These are phyloP conservation scores for Exobasidium cylindrosporum DNA, from an alignment of 1,284 basidiomycete genomes.

Conservation along the genomic window DNA sequence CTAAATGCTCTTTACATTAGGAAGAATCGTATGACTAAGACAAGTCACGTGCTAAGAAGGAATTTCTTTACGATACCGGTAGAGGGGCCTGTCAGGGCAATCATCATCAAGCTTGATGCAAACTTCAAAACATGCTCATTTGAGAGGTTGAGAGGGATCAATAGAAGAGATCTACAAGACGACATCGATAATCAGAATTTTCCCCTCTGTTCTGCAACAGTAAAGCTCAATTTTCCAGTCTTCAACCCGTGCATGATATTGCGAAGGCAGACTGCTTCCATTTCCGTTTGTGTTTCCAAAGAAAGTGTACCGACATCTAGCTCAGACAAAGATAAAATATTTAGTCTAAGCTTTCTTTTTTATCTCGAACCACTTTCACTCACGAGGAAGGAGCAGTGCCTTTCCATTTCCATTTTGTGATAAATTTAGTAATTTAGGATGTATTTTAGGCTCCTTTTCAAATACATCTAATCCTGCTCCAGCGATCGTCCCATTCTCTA, in stretches of 20 bases:
- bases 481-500: constrained; percentile 32
- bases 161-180: no score
- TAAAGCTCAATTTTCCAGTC: constrained; percentile 45
- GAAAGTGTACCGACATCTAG: constrained; percentile 48
- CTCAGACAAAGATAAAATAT: no score
- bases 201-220: constrained; percentile 50
- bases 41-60: no score
- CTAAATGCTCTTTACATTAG: no score
- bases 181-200: constrained; percentile 8
- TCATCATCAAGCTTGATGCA: no score
- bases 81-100: no score
- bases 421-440: constrained; percentile 4
- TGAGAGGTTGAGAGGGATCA: no score
- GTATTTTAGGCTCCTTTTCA: constrained; percentile 65
- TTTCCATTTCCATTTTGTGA: constrained; percentile 4
- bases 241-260: constrained; percentile 48
- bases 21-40: no score
- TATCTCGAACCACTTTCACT: no score
- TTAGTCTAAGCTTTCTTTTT: no score
- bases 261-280: constrained; percentile 53
- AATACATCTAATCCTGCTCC: constrained; percentile 85
- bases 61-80: no score
- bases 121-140: no score
- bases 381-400: constrained; percentile 7
- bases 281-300: constrained; percentile 53